These are phyloP conservation scores for Wallacemonas sp. DNA, from an alignment of 208 protist genomes.

Conservation along the genomic window DNA sequence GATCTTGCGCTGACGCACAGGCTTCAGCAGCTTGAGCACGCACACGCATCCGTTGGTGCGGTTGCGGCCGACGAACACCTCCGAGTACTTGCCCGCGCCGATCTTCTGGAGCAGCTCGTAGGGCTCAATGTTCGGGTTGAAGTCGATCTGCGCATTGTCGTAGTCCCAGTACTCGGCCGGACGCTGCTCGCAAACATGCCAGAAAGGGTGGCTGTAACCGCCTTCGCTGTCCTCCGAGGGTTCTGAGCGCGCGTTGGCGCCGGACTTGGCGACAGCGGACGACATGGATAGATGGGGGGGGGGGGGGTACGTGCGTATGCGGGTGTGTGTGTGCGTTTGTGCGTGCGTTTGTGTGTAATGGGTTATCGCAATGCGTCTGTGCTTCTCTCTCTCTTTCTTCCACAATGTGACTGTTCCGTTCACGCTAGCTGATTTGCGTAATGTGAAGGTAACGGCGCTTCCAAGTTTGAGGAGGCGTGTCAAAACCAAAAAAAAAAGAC, in stretches of 20 bases:
- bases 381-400: too few relatives aligned
- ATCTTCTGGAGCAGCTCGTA: conserved; percentile 97
- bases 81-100: conserved; percentile 98
- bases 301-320: too few relatives aligned
- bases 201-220: conserved; percentile 71
- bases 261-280: neutral
- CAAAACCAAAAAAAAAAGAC: too few relatives aligned
- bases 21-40: conserved; percentile 99
- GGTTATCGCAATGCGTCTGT: too few relatives aligned
- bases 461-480: too few relatives aligned
- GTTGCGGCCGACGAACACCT: conserved; percentile 98
- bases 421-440: too few relatives aligned
- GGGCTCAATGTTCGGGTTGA: conserved; percentile 86
- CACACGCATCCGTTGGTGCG: conserved; percentile 87
- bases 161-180: conserved; percentile 95
- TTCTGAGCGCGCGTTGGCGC: neutral
- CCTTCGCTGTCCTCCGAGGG: neutral
- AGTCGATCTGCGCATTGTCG: conserved; percentile 82
- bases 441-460: too few relatives aligned
- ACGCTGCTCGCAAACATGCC: conserved; percentile 69
- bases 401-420: too few relatives aligned
- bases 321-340: conserved; percentile 20
- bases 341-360: neutral
- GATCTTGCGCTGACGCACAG: conserved; percentile 99
- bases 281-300: too few relatives aligned